A percentile compares a stretch with the other conserved stretches of the same genome.
These are phyloP conservation scores for Conticribra weissflogii DNA, from an alignment of 108 stramenopile genomes.

Conservation along the genomic window DNA sequence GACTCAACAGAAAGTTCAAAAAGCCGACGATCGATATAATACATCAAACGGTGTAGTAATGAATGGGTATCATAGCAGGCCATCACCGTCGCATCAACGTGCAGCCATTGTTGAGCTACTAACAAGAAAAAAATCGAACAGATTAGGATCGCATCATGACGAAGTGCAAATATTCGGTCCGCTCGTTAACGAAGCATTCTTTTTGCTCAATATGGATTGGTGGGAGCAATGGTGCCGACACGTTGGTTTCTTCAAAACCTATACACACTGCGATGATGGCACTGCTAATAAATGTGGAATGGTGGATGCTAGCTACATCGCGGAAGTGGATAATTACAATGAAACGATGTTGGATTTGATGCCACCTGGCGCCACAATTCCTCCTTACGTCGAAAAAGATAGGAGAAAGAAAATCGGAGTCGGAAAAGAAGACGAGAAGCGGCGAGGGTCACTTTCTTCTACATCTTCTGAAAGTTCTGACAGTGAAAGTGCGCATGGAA, in stretches of 20 bases:
- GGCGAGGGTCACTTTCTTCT: too few relatives aligned
- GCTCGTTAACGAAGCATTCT: constrained; percentile 66
- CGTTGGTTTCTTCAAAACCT: constrained; percentile 56
- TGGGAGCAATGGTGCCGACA: constrained; percentile 74
- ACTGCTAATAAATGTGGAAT: not conserved
- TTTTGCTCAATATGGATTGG: constrained; percentile 77
- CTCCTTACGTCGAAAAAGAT: constrained; percentile 22
- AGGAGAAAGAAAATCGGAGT: constrained; percentile 10
- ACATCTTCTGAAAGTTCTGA: constrained; percentile 41
- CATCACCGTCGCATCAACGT: constrained; percentile 9
- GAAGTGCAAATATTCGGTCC: constrained; percentile 6
- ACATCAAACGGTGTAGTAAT: not conserved
- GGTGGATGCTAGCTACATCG: not conserved
- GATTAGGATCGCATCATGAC: not conserved
- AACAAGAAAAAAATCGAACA: constrained; percentile 1
- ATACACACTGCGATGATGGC: constrained; percentile 1
- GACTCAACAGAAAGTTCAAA: too few relatives aligned
- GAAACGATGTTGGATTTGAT: constrained; percentile 21
- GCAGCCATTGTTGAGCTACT: constrained; percentile 16
- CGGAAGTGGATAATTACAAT: constrained; percentile 12
- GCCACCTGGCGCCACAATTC: constrained; percentile 38
- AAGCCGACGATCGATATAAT: too few relatives aligned
- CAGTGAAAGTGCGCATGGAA: constrained; percentile 25
- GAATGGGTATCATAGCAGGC: not conserved
- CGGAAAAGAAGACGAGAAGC: not conserved